These are phyloP conservation scores for Evernia prunastri DNA, from an alignment of 495 filamentous ascomycete genomes.

Conservation along the genomic window DNA sequence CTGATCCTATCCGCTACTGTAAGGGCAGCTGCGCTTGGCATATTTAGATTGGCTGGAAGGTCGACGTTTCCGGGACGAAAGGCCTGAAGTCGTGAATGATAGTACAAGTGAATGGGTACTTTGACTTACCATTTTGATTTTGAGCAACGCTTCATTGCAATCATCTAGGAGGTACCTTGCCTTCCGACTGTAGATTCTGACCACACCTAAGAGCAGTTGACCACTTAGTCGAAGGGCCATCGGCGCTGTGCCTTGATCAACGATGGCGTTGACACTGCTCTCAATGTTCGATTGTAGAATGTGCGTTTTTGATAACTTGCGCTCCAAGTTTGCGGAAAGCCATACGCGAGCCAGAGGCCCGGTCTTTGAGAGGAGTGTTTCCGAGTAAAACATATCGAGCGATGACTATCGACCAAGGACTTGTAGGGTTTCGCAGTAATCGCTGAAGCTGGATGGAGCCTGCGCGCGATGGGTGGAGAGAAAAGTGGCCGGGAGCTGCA, in stretches of 20 bases:
- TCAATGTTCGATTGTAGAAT: constrained; percentile 88
- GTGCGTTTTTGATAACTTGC: constrained; percentile 92
- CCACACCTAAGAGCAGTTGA: constrained; percentile 89
- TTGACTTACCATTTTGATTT: constrained; percentile 86
- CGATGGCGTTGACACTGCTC: constrained; percentile 88
- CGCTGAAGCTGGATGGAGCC: constrained; percentile 19
- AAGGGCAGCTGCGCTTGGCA: constrained; percentile 39
- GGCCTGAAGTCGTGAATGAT: constrained; percentile 31
- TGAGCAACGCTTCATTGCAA: constrained; percentile 92
- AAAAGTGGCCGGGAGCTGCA: constrained; percentile 26
- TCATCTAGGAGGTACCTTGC: constrained; percentile 93
- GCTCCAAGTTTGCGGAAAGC: constrained; percentile 95
- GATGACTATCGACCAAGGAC: constrained; percentile 14
- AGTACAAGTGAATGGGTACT: not conserved
- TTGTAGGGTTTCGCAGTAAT: constrained; percentile 19
- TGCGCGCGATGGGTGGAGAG: constrained; percentile 32
- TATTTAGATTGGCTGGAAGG: constrained; percentile 40
- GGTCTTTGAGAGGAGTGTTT: constrained; percentile 90
- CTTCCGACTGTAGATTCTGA: constrained; percentile 94
- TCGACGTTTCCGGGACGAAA: constrained; percentile 51
- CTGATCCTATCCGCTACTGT: constrained; percentile 30
- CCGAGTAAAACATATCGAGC: constrained; percentile 90
- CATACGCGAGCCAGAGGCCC: constrained; percentile 94
- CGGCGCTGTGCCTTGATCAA: constrained; percentile 85
- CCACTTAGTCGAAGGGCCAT: constrained; percentile 92